A percentile compares a stretch with the other conserved stretches of the same genome.
Conservation (phyloP, 2,329 filamentous ascomycete genomes). For the Epichloe amarillans region DNA sequence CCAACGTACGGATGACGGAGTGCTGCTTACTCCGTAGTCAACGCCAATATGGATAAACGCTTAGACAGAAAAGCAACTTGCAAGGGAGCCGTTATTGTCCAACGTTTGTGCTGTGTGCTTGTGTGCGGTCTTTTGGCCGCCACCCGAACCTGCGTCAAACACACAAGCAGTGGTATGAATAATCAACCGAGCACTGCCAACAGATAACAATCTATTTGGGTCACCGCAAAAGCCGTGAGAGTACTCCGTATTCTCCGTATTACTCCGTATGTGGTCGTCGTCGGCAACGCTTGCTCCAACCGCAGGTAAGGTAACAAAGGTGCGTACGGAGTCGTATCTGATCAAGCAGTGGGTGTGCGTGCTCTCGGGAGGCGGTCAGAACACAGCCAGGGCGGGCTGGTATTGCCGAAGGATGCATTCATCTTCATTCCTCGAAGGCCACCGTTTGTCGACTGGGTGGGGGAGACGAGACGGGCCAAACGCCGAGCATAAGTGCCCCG, state of each 20-base stretch:
- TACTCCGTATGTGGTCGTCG: no score
- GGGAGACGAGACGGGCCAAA: not conserved
- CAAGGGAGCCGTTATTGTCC: not conserved
- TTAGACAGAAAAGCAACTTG: not conserved
- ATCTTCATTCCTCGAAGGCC: not conserved
- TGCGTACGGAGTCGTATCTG: no score
- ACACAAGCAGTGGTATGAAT: not conserved
- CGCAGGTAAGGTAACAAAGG: no score
- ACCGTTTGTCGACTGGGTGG: not conserved
- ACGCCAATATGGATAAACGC: not conserved
- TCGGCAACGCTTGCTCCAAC: no score
- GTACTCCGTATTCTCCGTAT: not conserved
- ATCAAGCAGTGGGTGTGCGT: not conserved
- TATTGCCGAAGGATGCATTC: not conserved
- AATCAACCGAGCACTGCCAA: not conserved
- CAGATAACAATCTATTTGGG: not conserved
- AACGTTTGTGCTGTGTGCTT: not conserved
- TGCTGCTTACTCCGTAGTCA: not conserved
- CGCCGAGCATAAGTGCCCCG: not conserved
- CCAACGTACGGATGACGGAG: no score
- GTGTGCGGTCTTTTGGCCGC: not conserved
- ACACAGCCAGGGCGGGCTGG: not conserved
- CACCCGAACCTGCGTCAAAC: not conserved
- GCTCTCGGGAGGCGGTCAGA: conserved; percentile 5
- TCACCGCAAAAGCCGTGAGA: not conserved